Conservation (phyloP, 345 rosid genomes). For the Luvunga scandens region DNA sequence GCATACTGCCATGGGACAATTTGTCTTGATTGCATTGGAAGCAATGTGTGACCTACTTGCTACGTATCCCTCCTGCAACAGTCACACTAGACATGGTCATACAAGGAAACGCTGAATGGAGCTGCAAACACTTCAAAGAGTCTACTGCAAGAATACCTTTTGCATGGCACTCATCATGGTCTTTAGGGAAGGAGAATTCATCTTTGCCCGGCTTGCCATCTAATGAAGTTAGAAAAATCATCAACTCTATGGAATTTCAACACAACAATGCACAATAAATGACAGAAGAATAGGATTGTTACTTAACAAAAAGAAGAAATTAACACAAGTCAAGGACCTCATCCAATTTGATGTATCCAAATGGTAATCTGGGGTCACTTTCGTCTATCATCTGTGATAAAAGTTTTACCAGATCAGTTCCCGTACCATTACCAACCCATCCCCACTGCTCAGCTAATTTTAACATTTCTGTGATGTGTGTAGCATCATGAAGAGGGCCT, state of each 20-base stretch:
- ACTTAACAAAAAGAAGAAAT: neutral
- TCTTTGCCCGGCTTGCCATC: constrained; percentile 82
- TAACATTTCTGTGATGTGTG: constrained; percentile 61
- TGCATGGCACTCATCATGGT: constrained; percentile 50
- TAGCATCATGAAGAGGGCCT: constrained; percentile 72
- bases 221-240: constrained; percentile 19
- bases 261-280: neutral
- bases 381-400: constrained; percentile 71
- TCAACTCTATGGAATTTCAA: neutral
- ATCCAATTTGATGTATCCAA: constrained; percentile 84
- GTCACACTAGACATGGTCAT: neutral
- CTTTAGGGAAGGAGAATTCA: constrained; percentile 68
- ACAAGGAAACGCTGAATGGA: neutral
- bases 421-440: constrained; percentile 58
- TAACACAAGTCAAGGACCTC: constrained; percentile 39
- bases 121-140: neutral
- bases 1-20: constrained; percentile 64
- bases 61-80: constrained; percentile 73
- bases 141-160: constrained; percentile 34
- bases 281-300: neutral
- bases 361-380: constrained; percentile 71
- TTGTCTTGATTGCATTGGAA: constrained; percentile 65
- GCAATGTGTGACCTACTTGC: constrained; percentile 76
- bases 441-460: constrained; percentile 68
- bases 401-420: constrained; percentile 65